Base-by-base conservation (phyloP, 108 stramenopile genomes). In the Parietichytrium sp. region DNA sequence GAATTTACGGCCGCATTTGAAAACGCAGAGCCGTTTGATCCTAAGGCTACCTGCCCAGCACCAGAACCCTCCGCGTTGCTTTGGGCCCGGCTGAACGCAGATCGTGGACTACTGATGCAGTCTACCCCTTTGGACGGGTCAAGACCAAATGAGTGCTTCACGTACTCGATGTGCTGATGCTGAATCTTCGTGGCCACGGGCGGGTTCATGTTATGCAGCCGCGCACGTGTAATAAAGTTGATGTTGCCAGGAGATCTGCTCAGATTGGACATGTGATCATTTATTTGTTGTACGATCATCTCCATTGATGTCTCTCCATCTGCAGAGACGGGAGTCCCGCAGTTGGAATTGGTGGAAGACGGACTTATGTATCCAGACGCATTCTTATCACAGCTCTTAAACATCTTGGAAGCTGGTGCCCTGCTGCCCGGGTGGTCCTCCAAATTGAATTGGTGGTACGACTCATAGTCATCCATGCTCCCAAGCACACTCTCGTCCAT, bases 311-410 rank as follows among this genome's bases (percentile, higher is more conserved):
- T 72, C 61, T 0, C 61, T 42, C 42, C 6, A 15, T 72, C 61
- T 12, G 45, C 20, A 8, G 61, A 72, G 33, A 7, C 20, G 15
- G 61, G 61, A 10, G 61, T 72, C 16, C 16, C 20, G 33, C 16
- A 10, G 7, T n/a, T n/a, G n/a, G 61, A 72, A 12, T 42, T 42
- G 38, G 45, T 38, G 10, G 61, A 72, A 0, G 38, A 33, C 20
- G 61, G 61, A 6, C 38, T 45, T 33, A 72, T 72, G 2, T 72
- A 72, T 15, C 61, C 61, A 16, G 61, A 72, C 38, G 61, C 61
- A 45, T 16, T 23, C 20, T 42, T 10, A 38, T 72, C 61, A 25
- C 61, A 72, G 0, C 38, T 45, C 10, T 42, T 33, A 72, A 72
- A 72, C 61, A 72, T 72, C 25, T 72, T 72, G 23, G 45, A 33